phyloP scores from a whole-genome alignment of 2,329 filamentous ascomycete species.

The Ilyonectria mors-panacis region DNA sequence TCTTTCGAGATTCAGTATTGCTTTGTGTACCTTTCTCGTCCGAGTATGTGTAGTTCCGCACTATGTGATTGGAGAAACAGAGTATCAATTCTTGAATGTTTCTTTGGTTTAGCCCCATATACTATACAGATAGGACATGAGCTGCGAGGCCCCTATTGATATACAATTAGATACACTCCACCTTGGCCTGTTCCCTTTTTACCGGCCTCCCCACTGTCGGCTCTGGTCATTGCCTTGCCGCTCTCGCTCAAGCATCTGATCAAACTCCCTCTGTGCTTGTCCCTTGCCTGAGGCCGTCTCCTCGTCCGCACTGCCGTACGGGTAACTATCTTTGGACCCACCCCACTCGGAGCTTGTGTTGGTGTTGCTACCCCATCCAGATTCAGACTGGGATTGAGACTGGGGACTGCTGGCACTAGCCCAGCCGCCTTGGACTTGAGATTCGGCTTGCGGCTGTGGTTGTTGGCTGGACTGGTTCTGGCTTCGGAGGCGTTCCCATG shows the following conservation, averaged over 20 bases:
- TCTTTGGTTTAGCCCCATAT: conserved; percentile 4
- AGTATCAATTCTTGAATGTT: not conserved
- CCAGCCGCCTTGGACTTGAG: conserved; percentile 37
- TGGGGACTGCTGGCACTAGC: conserved; percentile 22
- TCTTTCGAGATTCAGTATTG: not conserved
- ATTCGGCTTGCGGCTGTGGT: conserved; percentile 37
- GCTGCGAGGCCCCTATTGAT: conserved; percentile 14
- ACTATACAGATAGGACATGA: conserved; percentile 10
- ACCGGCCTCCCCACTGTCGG: conserved; percentile 46
- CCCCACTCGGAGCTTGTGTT: conserved; percentile 35
- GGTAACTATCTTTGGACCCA: conserved; percentile 48
- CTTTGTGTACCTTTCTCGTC: not conserved
- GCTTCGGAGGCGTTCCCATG: conserved; percentile 63
- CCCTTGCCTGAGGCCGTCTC: conserved; percentile 57
- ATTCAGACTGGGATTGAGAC: conserved; percentile 35
- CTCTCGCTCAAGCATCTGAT: conserved; percentile 64
- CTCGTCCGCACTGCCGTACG: conserved; percentile 55
- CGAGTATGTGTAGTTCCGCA: not conserved
- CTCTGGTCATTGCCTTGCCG: conserved; percentile 51
- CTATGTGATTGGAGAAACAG: not conserved
- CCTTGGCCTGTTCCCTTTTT: conserved; percentile 4
- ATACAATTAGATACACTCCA: conserved; percentile 7
- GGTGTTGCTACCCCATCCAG: conserved; percentile 49
- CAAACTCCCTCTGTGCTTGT: conserved; percentile 67
- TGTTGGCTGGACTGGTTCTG: conserved; percentile 42